These are phyloP conservation scores for Colletotrichum endophyticum DNA, from an alignment of 2,329 filamentous ascomycete species.

Conservation along the genomic window DNA sequence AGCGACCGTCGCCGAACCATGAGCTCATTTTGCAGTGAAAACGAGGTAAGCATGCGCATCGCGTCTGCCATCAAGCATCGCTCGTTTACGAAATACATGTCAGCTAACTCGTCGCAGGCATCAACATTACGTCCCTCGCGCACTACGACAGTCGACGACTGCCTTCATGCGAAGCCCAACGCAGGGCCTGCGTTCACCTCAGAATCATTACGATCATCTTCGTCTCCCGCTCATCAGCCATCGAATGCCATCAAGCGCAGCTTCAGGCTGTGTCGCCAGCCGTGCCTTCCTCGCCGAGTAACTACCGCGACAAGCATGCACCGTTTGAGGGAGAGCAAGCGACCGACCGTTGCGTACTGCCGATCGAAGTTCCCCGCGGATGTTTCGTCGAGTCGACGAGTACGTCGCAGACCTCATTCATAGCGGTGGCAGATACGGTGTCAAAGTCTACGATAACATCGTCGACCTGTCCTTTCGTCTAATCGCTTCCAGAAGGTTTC, in stretches of 20 bases:
- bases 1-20: not conserved
- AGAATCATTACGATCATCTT: conserved; percentile 59
- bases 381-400: not conserved
- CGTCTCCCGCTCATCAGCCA: conserved; percentile 48
- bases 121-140: not conserved
- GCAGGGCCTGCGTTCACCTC: conserved; percentile 46
- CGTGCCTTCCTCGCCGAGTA: conserved; percentile 51
- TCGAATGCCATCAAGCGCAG: conserved; percentile 34
- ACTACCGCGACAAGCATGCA: conserved; percentile 52
- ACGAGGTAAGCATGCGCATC: not conserved
- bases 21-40: not conserved
- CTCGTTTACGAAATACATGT: not conserved
- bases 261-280: conserved; percentile 41
- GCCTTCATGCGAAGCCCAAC: conserved; percentile 25
- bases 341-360: not conserved
- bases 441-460: conserved; percentile 45
- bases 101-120: not conserved
- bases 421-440: conserved; percentile 53
- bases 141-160: not conserved
- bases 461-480: conserved; percentile 37
- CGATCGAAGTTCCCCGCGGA: not conserved
- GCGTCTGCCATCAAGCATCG: not conserved
- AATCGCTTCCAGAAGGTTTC: conserved; percentile 37
- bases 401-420: conserved; percentile 51
- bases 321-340: not conserved